Conservation (phyloP, 331 rosid genomes). For the Telfairia occidentalis region DNA sequence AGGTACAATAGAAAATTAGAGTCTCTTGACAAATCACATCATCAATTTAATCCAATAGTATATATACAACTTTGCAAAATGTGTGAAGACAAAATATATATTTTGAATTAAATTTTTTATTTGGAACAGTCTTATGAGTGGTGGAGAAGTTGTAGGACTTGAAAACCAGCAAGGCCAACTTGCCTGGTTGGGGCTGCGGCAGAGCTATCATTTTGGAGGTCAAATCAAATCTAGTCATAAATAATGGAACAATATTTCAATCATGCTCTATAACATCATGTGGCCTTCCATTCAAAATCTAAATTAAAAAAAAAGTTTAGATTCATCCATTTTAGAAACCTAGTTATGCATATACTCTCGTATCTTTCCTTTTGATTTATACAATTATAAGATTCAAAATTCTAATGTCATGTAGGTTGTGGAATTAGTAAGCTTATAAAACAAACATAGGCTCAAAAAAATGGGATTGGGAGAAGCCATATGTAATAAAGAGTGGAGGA, state of each 20-base stretch:
- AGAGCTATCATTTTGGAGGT: not conserved
- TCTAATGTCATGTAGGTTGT: too few species aligned
- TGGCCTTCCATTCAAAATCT: not conserved
- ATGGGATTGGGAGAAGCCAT: too few species aligned
- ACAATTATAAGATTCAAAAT: too few species aligned
- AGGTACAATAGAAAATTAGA: too few species aligned
- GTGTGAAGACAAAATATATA: not conserved
- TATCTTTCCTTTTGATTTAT: too few species aligned
- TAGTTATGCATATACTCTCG: not conserved
- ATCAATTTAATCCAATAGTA: too few species aligned
- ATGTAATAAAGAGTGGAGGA: not conserved
- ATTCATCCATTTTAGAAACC: not conserved
- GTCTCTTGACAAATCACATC: too few species aligned
- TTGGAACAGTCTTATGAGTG: not conserved
- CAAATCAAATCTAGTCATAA: constrained; percentile 5
- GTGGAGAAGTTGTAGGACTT: not conserved
- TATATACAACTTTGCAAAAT: not conserved
- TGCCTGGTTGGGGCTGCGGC: not conserved
- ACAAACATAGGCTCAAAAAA: too few species aligned
- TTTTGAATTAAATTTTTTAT: not conserved
- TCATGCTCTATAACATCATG: not conserved
- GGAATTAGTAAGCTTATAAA: too few species aligned
- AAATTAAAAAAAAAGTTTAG: not conserved
- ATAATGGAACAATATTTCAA: not conserved
- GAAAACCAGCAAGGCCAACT: not conserved